Base-by-base conservation (phyloP, 805 yeast genomes). In the Metahyphopichia silvanorum region DNA sequence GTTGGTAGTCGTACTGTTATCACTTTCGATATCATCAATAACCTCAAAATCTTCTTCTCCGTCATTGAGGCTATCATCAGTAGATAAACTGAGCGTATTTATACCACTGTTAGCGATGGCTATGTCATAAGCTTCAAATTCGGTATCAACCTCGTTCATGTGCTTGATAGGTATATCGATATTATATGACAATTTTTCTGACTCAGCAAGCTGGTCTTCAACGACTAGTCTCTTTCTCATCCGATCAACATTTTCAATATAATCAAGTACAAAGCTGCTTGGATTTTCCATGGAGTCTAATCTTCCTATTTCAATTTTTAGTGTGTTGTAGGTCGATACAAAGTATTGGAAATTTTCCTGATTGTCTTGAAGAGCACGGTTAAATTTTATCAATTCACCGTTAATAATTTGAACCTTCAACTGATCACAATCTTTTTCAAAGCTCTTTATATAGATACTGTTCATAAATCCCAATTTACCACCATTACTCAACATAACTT, bases 161-260 rank as follows among this genome's bases (percentile, higher is more conserved):
- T 16, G 43, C 32, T 40, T 51, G 6, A 55, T 40, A 1, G 77
- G 76, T 4, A 69, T 66, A 12, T 57, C 63, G 15, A 66, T 55
- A 17, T 56, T 56, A 33, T 69, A 69, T 0, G 68, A 53, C 9
- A 74, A 44, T 31, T 62, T 63, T 34, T 74, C 72, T 7, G 69
- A 62, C 9, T 65, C 69, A 2, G 67, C 57, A 5, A 68, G 39
- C 25, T 74, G 74, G 35, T 72, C 74, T 35, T 74, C 78, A 13
- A 77, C 73, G 4, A 81, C 52, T 28, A 86, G 49, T 37, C 84
- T 62, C 37, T 70, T 78, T 38, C 89, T 64, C 74, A 77, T 81
- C 41, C 91, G 60, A 43, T 80, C 78, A 18, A 69, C 63, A 21
- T 86, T 84, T 50, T 86, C 95, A 31, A 81, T 76, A 19, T 73